A percentile compares a stretch with the other conserved stretches of the same genome.
Evolutionary conservation across 306 rosid genomes (phyloP).

Genomic region (Hippophae gyantsensis): DNA sequence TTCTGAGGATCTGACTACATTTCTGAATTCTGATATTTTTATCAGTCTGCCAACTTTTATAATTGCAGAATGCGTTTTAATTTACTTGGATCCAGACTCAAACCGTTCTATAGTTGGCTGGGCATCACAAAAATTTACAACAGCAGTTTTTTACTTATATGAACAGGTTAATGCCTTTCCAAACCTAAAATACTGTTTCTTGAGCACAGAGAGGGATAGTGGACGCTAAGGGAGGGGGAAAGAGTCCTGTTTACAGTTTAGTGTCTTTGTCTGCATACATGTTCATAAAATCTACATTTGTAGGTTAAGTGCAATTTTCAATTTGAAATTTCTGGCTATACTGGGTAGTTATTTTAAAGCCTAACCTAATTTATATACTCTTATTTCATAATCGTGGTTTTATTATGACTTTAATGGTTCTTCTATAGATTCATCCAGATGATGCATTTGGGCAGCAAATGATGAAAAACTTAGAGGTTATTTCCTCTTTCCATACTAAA

Average conservation of each 20-base stretch:
- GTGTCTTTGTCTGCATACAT: neutral
- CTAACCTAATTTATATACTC: too few relatives aligned
- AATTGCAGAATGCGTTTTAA: constrained; percentile 99
- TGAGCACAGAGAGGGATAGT: too few relatives aligned
- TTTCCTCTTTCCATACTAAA: neutral
- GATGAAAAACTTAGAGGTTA: constrained; percentile 90
- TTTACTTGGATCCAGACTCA: constrained; percentile 92
- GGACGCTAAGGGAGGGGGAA: too few relatives aligned
- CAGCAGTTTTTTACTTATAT: constrained; percentile 75
- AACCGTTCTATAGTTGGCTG: constrained; percentile 61
- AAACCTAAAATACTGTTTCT: neutral
- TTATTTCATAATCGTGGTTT: neutral
- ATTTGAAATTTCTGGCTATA: too few relatives aligned
- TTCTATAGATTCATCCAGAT: constrained; percentile 74
- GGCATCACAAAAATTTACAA: constrained; percentile 71
- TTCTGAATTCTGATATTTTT: constrained; percentile 56
- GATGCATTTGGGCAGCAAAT: constrained; percentile 97
- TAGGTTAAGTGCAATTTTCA: neutral
- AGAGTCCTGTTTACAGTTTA: too few relatives aligned
- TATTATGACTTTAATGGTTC: constrained; percentile 13
- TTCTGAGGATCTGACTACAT: constrained; percentile 18
- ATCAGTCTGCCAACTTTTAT: constrained; percentile 99
- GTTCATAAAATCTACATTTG: neutral
- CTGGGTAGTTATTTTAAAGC: too few relatives aligned
- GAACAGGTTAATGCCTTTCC: constrained; percentile 67